Percentiles rank a stretch among this genome's conserved stretches.
Conservation (phyloP, 345 rosid genomes). For the Salix brachista region DNA sequence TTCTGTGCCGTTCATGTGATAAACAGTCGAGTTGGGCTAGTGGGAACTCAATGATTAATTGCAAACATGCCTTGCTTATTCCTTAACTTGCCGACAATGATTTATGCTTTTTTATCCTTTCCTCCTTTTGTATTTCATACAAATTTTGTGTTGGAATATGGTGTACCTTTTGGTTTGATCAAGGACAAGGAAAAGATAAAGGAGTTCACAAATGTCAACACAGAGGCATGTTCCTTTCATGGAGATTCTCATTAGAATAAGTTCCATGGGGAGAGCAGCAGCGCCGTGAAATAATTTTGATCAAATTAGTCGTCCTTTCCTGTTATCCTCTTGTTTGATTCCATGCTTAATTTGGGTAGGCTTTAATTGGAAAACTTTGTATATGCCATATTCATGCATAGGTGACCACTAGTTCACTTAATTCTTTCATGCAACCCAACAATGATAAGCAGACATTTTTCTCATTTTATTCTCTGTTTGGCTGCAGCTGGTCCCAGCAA, state of each 20-base stretch:
- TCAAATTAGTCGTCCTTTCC: slow-evolving; percentile 17
- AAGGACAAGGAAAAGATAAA: slow-evolving; percentile 13
- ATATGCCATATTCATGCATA: slow-evolving; percentile 29
- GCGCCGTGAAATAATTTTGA: slow-evolving; percentile 25
- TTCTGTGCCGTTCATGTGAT: slow-evolving; percentile 1
- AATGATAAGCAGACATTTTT: slow-evolving; percentile 15
- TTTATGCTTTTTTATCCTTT: slow-evolving; percentile 11
- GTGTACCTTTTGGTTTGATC: slow-evolving; percentile 24
- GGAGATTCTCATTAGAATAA: slow-evolving; percentile 25
- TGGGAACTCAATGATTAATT: slow-evolving; percentile 16
- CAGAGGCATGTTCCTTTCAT: slow-evolving; percentile 37
- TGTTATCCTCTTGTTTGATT: slow-evolving; percentile 28
- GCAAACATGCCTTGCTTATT: background rate
- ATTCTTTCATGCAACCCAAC: slow-evolving; percentile 16
- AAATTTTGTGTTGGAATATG: slow-evolving; percentile 6
- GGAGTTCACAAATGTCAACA: slow-evolving; percentile 34
- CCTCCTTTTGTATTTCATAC: slow-evolving; percentile 12
- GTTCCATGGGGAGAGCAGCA: slow-evolving; percentile 25
- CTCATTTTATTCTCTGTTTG: slow-evolving; percentile 34
- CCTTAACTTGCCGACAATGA: background rate
- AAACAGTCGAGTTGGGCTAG: background rate
- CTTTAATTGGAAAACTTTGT: slow-evolving; percentile 23
- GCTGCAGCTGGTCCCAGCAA: slow-evolving; percentile 82
- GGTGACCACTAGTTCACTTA: slow-evolving; percentile 39
- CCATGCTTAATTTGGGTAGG: slow-evolving; percentile 26